Evolutionary conservation across 23 red algal species (phyloP).

Genomic region (Pyropia haitanensis): DNA sequence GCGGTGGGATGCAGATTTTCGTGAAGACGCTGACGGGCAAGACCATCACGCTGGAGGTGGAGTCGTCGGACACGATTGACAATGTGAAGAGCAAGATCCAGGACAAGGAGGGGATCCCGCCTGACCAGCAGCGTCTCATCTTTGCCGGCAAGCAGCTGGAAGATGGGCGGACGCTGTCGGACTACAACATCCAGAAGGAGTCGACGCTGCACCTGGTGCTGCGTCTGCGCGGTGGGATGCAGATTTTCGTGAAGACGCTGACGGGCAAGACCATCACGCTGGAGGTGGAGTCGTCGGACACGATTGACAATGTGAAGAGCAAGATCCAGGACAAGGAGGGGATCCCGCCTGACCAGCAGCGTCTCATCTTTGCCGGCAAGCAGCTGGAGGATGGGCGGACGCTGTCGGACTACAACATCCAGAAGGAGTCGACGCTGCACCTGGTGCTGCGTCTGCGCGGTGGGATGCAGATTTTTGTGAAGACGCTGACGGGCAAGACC

Average conservation of each 20-base stretch:
- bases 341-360: conserved; percentile 97
- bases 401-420: conserved; percentile 96
- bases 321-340: conserved; percentile 99
- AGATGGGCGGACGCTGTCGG: conserved; percentile 83
- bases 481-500: conserved; percentile 96
- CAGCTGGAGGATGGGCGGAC: conserved; percentile 96
- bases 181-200: conserved; percentile 99
- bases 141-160: conserved; percentile 97
- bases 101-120: conserved; percentile 99
- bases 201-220: conserved; percentile 90
- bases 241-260: conserved; percentile 97
- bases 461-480: conserved; percentile 96
- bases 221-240: conserved; percentile 75
- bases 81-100: conserved; percentile 99
- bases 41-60: conserved; percentile 97
- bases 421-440: conserved; percentile 97
- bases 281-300: conserved; percentile 96
- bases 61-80: conserved; percentile 96
- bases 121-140: conserved; percentile 96
- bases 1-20: conserved; percentile 97
- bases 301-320: conserved; percentile 96
- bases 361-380: conserved; percentile 96
- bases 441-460: conserved; percentile 86
- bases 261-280: conserved; percentile 98
- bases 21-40: conserved; percentile 99